phyloP scores from a whole-genome alignment of 2,329 filamentous ascomycete species.

The Aspergillus nomiae region DNA sequence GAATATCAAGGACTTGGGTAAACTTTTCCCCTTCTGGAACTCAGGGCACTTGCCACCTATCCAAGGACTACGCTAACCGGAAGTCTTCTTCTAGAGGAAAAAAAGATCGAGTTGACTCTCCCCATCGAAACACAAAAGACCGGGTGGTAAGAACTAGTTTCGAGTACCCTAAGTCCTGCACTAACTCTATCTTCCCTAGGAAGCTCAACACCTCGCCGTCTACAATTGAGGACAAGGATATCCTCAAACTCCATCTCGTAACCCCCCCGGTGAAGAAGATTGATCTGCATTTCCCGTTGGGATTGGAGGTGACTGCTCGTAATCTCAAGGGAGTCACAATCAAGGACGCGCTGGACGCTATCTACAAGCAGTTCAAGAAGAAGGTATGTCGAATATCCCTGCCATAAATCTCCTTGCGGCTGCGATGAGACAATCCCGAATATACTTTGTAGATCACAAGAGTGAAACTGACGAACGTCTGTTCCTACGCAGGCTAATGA shows the following conservation, averaged over 20 bases:
- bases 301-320: constrained; percentile 82
- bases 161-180: not conserved
- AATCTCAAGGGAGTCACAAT: constrained; percentile 95
- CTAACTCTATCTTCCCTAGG: constrained; percentile 54
- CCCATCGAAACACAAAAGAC: constrained; percentile 41
- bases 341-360: constrained; percentile 93
- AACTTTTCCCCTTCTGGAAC: constrained; percentile 36
- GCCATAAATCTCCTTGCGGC: not conserved
- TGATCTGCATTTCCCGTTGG: constrained; percentile 86
- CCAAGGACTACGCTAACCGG: not conserved
- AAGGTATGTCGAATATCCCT: constrained; percentile 62
- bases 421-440: not conserved
- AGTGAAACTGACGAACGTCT: not conserved
- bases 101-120: constrained; percentile 34
- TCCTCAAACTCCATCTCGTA: constrained; percentile 78
- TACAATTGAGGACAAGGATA: constrained; percentile 78
- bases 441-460: not conserved
- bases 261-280: constrained; percentile 89
- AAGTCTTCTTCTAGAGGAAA: constrained; percentile 24
- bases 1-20: constrained; percentile 86
- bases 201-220: constrained; percentile 87
- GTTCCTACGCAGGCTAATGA: constrained; percentile 70
- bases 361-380: constrained; percentile 97
- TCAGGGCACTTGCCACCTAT: not conserved
- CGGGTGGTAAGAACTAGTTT: constrained; percentile 30